These are phyloP conservation scores for Coemansia javaensis DNA, from an alignment of 192 early-diverging fungal species.

Conservation along the genomic window DNA sequence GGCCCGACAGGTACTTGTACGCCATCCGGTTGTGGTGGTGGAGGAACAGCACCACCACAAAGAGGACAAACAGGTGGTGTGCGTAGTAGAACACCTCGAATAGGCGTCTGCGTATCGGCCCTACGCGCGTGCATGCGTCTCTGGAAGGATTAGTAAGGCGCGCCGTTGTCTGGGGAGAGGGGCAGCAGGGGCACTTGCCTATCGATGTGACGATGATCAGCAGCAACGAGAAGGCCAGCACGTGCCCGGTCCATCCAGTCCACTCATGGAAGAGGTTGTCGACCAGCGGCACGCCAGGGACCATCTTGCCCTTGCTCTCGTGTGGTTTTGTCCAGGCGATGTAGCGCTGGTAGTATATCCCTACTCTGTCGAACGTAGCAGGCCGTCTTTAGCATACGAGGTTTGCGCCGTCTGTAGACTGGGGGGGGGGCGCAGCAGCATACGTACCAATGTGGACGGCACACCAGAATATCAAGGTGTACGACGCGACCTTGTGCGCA, in stretches of 20 bases:
- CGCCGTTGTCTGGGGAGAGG: too few relatives aligned
- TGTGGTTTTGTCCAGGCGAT: conserved; percentile 9
- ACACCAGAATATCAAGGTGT: conserved; percentile 61
- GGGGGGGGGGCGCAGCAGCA: too few relatives aligned
- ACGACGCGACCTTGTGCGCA: conserved; percentile 70
- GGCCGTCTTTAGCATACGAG: neutral
- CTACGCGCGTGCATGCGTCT: conserved; percentile 6
- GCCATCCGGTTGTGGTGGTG: conserved; percentile 59
- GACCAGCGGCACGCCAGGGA: conserved; percentile 15
- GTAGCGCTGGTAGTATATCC: conserved; percentile 27
- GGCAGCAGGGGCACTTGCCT: conserved; percentile 12
- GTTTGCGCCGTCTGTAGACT: neutral
- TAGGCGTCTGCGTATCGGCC: conserved; percentile 51
- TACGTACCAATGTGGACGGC: conserved; percentile 55
- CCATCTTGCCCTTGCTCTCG: conserved; percentile 6
- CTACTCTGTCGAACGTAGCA: conserved; percentile 1
- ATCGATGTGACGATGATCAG: conserved; percentile 58
- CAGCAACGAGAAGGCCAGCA: conserved; percentile 58
- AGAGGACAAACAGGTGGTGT: conserved; percentile 71
- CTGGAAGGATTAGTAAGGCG: neutral
- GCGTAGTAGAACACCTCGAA: conserved; percentile 78
- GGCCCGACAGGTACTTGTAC: conserved; percentile 57
- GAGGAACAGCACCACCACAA: conserved; percentile 63
- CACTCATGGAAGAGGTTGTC: conserved; percentile 14
- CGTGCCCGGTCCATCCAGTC: conserved; percentile 64